These are phyloP conservation scores for Coniella lustricola DNA, from an alignment of 2,329 filamentous ascomycete genomes.

Conservation along the genomic window DNA sequence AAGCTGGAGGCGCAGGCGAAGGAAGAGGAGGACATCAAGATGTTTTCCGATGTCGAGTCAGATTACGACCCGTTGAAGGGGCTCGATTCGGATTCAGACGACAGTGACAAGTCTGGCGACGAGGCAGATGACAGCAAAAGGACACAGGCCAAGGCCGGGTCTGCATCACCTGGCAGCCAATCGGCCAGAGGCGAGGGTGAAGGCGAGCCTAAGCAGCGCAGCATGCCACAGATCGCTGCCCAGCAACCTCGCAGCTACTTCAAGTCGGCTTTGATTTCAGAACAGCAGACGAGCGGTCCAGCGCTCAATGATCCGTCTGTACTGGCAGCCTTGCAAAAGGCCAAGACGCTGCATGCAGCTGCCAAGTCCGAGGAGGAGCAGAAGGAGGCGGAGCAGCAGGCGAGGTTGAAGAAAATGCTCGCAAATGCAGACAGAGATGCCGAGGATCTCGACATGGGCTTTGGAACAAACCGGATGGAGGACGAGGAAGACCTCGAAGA, in stretches of 20 bases:
- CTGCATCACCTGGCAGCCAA: neutral
- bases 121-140: conserved; percentile 18
- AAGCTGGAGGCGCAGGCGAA: conserved; percentile 39
- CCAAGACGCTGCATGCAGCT: conserved; percentile 55
- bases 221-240: conserved; percentile 21
- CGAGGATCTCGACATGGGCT: conserved; percentile 89
- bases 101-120: conserved; percentile 28
- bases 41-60: conserved; percentile 59
- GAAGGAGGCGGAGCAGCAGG: conserved; percentile 48
- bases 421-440: conserved; percentile 70
- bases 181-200: conserved; percentile 19
- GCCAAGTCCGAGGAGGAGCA: conserved; percentile 32
- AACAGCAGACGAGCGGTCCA: conserved; percentile 42
- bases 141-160: conserved; percentile 12
- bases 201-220: conserved; percentile 19
- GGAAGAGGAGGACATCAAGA: conserved; percentile 51
- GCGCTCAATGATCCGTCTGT: conserved; percentile 69
- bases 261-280: conserved; percentile 49
- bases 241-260: conserved; percentile 53
- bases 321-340: conserved; percentile 78
- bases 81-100: conserved; percentile 41
- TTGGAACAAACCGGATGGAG: conserved; percentile 78
- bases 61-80: conserved; percentile 63
- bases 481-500: conserved; percentile 80
- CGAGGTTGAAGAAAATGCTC: conserved; percentile 68